Base-by-base conservation (phyloP, 2,329 filamentous ascomycete genomes). In the Ophiocordyceps unilateralis region DNA sequence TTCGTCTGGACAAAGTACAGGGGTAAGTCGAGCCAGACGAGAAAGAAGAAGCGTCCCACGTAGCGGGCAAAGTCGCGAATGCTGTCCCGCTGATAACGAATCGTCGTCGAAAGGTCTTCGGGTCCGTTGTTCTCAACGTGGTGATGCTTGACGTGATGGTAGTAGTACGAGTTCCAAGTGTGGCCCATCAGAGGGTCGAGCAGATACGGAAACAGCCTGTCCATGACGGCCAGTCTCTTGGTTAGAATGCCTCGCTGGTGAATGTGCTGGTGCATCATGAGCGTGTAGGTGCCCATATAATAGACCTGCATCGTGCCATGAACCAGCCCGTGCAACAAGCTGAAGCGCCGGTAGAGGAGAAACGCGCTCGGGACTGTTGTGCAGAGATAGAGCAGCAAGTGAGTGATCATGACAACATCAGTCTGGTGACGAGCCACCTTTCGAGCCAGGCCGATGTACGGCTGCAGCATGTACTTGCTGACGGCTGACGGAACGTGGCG, bases 251-350 rank as follows among this genome's bases (percentile, higher is more conserved):
- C 83, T 39, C 77, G 70, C 65, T 77, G 77, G 56, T 89, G 83
- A 51, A 89, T 88, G 57, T 89, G 83, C 54, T 89, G 83, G 53
- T 89, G 83, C 70, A 83, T 83, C 73, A 89, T 76, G 32, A 89
- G 67, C 0, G 83, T 89, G 61, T 85, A 89, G 2, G 78, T 67
- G 8, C 83, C 83, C 42, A 78, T 73, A 53, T 79, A 87, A 55
- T 70, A 82, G 28, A 72, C 61, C 51, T 82, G 76, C 66, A 85
- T 76, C 10, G 72, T 53, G 43, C 69, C 65, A 54, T 89, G 83
- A 23, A 77, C 50, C 15, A 83, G 50, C 10, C 71, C 83, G 57
- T 87, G 83, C 32, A 72, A 49, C 62, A 74, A 84, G 10, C 68
- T 71, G 60, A 88, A 88, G 53, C 68, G 63, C 50, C 69, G 66